Conservation (phyloP, 75 land plant genomes). For the Cryptomeria japonica region DNA sequence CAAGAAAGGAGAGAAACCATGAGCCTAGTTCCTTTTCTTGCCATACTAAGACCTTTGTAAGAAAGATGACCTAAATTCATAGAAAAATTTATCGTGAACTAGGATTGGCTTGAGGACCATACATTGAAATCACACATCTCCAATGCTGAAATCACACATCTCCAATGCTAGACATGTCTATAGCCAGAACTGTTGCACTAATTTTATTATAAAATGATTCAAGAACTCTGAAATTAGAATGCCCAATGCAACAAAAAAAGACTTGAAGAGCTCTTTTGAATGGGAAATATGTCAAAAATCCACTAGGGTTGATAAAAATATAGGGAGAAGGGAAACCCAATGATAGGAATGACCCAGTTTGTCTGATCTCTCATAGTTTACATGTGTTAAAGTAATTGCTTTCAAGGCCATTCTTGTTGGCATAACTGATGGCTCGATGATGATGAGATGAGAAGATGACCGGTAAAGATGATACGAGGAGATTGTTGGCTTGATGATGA, state of each 20-base stretch:
- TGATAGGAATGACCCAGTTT: constrained; percentile 75
- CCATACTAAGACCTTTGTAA: constrained; percentile 22
- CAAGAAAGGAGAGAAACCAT: constrained; percentile 41
- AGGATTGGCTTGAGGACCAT: constrained; percentile 36
- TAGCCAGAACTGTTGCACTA: constrained; percentile 86
- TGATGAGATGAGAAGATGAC: no score
- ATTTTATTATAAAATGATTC: constrained; percentile 74
- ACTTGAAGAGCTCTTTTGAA: constrained; percentile 91
- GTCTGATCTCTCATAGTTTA: constrained; percentile 78
- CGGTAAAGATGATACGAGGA: no score
- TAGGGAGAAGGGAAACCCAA: constrained; percentile 93
- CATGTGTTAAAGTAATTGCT: constrained; percentile 89
- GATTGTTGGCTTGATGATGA: no score
- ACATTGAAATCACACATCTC: no score
- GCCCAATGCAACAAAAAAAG: constrained; percentile 81
- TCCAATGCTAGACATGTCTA: constrained; percentile 78
- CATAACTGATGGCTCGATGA: no score
- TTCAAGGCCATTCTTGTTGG: constrained; percentile 64
- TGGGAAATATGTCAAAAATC: constrained; percentile 85
- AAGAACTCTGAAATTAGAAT: constrained; percentile 75
- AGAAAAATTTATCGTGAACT: constrained; percentile 97
- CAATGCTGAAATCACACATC: constrained; percentile 90
- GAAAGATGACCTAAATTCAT: no score
- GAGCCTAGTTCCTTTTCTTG: constrained; percentile 10
- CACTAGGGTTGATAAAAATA: constrained; percentile 87